Conservation (phyloP, 805 yeast species). For the Pichia membranifaciens region DNA sequence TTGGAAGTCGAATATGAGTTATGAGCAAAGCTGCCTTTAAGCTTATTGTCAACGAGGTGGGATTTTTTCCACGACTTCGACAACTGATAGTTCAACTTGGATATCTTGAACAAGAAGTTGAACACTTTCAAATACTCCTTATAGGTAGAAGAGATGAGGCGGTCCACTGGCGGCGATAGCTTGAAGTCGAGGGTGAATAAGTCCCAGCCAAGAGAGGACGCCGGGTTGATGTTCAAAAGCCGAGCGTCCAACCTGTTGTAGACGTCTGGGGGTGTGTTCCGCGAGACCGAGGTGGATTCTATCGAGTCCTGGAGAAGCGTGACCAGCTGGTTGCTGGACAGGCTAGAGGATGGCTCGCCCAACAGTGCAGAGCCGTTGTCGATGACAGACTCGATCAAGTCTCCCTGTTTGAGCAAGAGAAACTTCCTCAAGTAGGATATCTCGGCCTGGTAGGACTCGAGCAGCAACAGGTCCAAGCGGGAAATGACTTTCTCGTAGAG, state of each 20-base stretch:
- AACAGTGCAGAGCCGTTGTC: slow-evolving; percentile 48
- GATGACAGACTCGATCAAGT: slow-evolving; percentile 66
- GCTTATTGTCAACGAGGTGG: neutral
- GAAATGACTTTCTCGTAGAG: slow-evolving; percentile 42
- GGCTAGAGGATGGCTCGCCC: slow-evolving; percentile 47
- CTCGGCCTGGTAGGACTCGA: slow-evolving; percentile 45
- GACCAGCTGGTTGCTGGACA: slow-evolving; percentile 63
- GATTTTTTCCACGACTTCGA: slow-evolving; percentile 42
- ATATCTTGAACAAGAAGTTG: slow-evolving; percentile 77
- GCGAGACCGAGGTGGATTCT: slow-evolving; percentile 43
- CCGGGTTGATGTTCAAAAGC: slow-evolving; percentile 59
- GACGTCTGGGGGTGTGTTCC: slow-evolving; percentile 32
- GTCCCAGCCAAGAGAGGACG: slow-evolving; percentile 74
- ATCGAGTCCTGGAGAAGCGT: slow-evolving; percentile 62
- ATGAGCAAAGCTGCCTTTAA: slow-evolving; percentile 27
- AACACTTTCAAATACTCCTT: slow-evolving; percentile 72
- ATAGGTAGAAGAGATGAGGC: slow-evolving; percentile 47
- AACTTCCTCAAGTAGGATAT: slow-evolving; percentile 59
- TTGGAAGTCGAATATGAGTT: slow-evolving; percentile 10
- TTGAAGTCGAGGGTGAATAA: slow-evolving; percentile 82
- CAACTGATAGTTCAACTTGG: slow-evolving; percentile 52
- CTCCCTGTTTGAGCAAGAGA: slow-evolving; percentile 71
- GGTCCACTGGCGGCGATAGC: slow-evolving; percentile 43
- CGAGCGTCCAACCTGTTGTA: slow-evolving; percentile 72
- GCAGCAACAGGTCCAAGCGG: slow-evolving; percentile 41